Percentiles rank a stretch among this genome's conserved stretches.
phyloP scores from a whole-genome alignment of 257 asterid species.

The Apocynum venetum region DNA sequence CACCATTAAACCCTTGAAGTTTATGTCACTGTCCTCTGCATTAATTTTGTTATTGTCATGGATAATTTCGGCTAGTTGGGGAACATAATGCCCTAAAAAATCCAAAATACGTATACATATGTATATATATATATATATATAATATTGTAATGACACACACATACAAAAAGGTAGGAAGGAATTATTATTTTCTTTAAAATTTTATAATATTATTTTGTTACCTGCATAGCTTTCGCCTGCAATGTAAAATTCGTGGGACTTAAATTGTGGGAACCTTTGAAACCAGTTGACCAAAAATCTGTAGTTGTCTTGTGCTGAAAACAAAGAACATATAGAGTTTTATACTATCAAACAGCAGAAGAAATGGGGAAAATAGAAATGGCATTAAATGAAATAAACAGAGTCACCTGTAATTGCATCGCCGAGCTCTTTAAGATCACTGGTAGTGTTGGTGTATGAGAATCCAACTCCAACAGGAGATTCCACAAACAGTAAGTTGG shows the following conservation, averaged over 20 bases:
- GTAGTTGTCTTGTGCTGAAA: constrained; percentile 68
- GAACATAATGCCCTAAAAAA: constrained; percentile 72
- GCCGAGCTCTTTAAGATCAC: constrained; percentile 57
- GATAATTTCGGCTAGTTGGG: constrained; percentile 65
- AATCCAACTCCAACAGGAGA: constrained; percentile 92
- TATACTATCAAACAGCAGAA: background rate
- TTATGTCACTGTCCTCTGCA: constrained; percentile 27
- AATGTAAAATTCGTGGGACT: constrained; percentile 69
- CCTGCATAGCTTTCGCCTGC: constrained; percentile 97
- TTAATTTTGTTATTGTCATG: constrained; percentile 45
- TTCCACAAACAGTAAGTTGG: constrained; percentile 76
- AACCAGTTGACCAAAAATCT: constrained; percentile 74
- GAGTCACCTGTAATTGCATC: constrained; percentile 56
- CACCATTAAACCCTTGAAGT: constrained; percentile 76
- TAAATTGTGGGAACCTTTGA: constrained; percentile 72
- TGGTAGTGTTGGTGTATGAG: constrained; percentile 74
- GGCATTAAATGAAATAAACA: background rate
- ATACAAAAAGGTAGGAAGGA: too few relatives aligned
- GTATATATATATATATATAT: too few relatives aligned
- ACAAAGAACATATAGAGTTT: background rate
- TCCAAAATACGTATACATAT: too few relatives aligned
- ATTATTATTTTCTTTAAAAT: too few relatives aligned
- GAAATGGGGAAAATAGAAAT: too few relatives aligned
- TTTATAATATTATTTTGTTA: background rate
- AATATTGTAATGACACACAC: too few relatives aligned